Evolutionary conservation across 1,284 basidiomycete species (phyloP), one percentile per base, ranked within the genome.

Genomic region (Athelia sp.): DNA sequence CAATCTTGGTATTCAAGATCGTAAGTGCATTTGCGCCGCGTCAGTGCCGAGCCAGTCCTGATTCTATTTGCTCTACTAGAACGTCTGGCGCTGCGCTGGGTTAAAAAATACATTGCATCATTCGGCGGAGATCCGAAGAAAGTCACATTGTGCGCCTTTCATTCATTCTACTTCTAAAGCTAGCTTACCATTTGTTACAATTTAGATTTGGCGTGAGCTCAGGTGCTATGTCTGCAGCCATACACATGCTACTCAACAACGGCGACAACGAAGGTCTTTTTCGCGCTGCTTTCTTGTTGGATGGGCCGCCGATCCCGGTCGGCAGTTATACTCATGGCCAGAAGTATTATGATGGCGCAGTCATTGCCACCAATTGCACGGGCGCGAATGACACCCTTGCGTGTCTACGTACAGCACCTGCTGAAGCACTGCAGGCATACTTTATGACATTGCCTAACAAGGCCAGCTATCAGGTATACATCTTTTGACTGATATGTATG

Each of bases 51-150:
- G 32, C 36, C 36, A 21, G n/a, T 6, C 9, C 9, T 21, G 9
- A 40, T 17, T 24, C 11, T 22, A n/a, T 50, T 45, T 15, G 6
- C 42, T 23, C 9, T 46, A 48, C 4, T 40, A 81, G 79, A 81
- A 58, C 73, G 75, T 10, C 59, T 71, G 32, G 82, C 82, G 0
- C 61, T 90, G 14, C 61, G 78, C 50, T 89, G 85, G 85, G 66
- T 87, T 0, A 77, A 84, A 53, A 72, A 79, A 57, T 82, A 87
- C 57, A 82, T 88, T 40, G 52, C 63, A 13, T 63, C 66, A 1
- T 87, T 88, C 51, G 83, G 84, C 1, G 86, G 86, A 4, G 78
- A 87, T 57, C 75, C 77, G 14, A 63, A 66, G 2, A 74, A 74
- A 58, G 80, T 82, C 3, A 80, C 76, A 2, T 73, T 81, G 79